A percentile compares a stretch with the other conserved stretches of the same genome.
Conservation (phyloP, 495 filamentous ascomycete species). For the Tuber borchii region DNA sequence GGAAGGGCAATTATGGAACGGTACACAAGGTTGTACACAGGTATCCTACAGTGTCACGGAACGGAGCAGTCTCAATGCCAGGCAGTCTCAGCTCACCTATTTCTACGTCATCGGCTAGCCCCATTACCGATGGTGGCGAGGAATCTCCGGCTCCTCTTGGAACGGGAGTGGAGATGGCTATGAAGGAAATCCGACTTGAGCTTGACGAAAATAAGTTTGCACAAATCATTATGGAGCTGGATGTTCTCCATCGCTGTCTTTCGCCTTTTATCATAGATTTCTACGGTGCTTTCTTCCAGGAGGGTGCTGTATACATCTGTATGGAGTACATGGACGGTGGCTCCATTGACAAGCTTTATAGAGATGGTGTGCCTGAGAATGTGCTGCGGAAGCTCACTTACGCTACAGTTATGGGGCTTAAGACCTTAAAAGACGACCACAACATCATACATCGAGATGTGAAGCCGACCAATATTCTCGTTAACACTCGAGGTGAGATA, state of each 20-base stretch:
- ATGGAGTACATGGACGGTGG: constrained; percentile 99
- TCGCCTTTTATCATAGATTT: constrained; percentile 98
- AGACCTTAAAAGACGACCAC: constrained; percentile 91
- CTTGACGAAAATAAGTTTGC: constrained; percentile 93
- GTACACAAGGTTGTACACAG: constrained; percentile 89
- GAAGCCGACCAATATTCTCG: constrained; percentile 94
- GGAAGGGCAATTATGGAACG: constrained; percentile 97
- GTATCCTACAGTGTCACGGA: constrained; percentile 23
- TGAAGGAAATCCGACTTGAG: constrained; percentile 98
- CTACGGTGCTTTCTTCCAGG: constrained; percentile 98
- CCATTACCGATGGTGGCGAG: constrained; percentile 15
- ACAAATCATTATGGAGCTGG: constrained; percentile 96
- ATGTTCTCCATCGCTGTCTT: constrained; percentile 89
- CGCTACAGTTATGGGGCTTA: constrained; percentile 86
- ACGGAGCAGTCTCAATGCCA: constrained; percentile 25
- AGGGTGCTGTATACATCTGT: constrained; percentile 98
- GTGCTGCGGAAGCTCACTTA: constrained; percentile 85
- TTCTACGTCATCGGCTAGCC: constrained; percentile 19
- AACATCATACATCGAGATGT: constrained; percentile 99
- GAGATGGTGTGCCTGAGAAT: constrained; percentile 82
- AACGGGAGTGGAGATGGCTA: constrained; percentile 84
- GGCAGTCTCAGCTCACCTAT: constrained; percentile 25
- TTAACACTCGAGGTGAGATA: constrained; percentile 81
- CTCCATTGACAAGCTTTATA: constrained; percentile 95
- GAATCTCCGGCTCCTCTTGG: constrained; percentile 42